These are phyloP conservation scores for Miscanthus lutarioriparius DNA, from an alignment of 176 grass and related monocot species.

Conservation along the genomic window DNA sequence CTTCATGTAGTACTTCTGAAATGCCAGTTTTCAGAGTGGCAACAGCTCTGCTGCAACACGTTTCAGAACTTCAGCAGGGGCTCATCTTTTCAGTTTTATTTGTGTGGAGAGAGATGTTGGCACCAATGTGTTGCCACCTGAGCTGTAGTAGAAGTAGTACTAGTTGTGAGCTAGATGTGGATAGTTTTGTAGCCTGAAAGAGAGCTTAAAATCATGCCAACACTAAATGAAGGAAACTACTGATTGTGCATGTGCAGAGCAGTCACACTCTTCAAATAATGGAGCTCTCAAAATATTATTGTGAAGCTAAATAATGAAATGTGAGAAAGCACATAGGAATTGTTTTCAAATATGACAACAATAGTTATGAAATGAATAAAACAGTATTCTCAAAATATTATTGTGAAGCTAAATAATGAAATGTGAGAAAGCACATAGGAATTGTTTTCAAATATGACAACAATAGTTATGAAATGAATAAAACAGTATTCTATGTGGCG, in stretches of 20 bases:
- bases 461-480: too few species aligned
- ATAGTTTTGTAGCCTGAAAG: not conserved
- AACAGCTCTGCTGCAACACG: not conserved
- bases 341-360: not conserved
- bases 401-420: not conserved
- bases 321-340: not conserved
- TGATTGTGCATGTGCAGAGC: not conserved
- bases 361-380: too few species aligned
- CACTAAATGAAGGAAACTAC: not conserved
- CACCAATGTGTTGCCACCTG: not conserved
- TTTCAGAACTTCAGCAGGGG: not conserved
- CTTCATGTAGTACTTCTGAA: not conserved
- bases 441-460: not conserved
- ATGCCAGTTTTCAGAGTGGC: not conserved
- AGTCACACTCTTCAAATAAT: not conserved
- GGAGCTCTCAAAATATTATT: not conserved
- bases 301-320: not conserved
- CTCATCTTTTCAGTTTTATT: not conserved
- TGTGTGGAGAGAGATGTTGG: not conserved
- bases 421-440: not conserved
- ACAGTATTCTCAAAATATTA: not conserved
- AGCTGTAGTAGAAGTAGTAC: not conserved
- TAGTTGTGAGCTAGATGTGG: conserved; percentile 10
- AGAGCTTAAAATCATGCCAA: not conserved
- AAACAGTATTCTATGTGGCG: too few species aligned